Conservation (phyloP, 2,329 filamentous ascomycete species). For the Hypomyces perniciosus region DNA sequence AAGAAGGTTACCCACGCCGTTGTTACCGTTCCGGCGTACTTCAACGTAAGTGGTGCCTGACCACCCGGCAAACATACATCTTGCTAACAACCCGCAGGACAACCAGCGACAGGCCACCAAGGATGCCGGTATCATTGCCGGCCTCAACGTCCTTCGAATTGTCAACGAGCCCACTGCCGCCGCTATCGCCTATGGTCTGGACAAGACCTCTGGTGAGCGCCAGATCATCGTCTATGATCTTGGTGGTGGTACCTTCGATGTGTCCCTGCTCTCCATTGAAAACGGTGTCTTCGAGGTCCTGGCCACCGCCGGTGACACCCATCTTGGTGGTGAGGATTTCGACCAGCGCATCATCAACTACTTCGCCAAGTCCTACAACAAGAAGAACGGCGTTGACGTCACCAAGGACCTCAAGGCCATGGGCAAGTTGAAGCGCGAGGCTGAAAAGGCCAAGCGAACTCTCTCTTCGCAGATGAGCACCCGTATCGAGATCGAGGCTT, state of each 20-base stretch:
- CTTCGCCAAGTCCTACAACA: constrained; percentile 98
- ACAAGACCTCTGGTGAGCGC: constrained; percentile 77
- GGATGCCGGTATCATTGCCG: constrained; percentile 87
- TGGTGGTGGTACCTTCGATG: constrained; percentile 92
- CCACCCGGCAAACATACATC: background rate
- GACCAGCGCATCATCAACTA: constrained; percentile 95
- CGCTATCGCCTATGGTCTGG: constrained; percentile 88
- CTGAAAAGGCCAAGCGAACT: constrained; percentile 98
- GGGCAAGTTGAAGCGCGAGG: constrained; percentile 99
- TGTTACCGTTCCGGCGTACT: constrained; percentile 93
- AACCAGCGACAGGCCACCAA: constrained; percentile 96
- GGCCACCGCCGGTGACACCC: constrained; percentile 93
- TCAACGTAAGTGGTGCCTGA: constrained; percentile 55
- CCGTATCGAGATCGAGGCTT: constrained; percentile 93
- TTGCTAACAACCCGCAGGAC: constrained; percentile 44
- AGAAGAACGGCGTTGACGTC: constrained; percentile 90
- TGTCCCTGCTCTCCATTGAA: constrained; percentile 86
- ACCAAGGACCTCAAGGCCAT: constrained; percentile 95
- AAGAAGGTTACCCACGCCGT: constrained; percentile 83
- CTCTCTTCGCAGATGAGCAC: constrained; percentile 91
- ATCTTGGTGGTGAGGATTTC: constrained; percentile 97
- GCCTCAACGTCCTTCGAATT: constrained; percentile 90
- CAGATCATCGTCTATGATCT: constrained; percentile 93
- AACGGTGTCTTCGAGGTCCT: constrained; percentile 91
- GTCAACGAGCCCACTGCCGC: constrained; percentile 96